Percentiles rank a stretch among this genome's conserved stretches.
Conservation (phyloP, 1,284 basidiomycete genomes). For the Ustilago curta region DNA sequence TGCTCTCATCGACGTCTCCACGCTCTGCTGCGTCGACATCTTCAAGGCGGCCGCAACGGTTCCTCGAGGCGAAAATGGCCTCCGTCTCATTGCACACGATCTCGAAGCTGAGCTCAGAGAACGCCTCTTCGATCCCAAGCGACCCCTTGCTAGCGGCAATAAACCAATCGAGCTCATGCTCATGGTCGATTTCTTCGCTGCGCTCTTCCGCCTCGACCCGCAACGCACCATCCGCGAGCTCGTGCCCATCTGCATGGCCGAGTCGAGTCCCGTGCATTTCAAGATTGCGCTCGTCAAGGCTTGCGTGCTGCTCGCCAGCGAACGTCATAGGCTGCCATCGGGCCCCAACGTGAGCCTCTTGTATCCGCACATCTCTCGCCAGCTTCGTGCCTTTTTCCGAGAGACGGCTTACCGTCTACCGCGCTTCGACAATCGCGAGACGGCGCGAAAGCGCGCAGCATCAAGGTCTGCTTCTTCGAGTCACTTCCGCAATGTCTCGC, state of each 20-base stretch:
- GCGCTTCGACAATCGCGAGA: constrained; percentile 39
- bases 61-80: constrained; percentile 74
- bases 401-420: constrained; percentile 43
- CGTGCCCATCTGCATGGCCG: constrained; percentile 55
- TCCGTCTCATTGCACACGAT: constrained; percentile 75
- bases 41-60: constrained; percentile 82
- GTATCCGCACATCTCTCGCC: constrained; percentile 53
- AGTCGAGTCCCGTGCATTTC: constrained; percentile 53
- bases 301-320: constrained; percentile 55
- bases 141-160: constrained; percentile 47
- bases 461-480: constrained; percentile 21
- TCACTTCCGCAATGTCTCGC: constrained; percentile 29
- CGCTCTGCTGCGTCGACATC: constrained; percentile 83
- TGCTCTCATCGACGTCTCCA: constrained; percentile 75
- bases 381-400: constrained; percentile 53
- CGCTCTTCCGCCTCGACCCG: constrained; percentile 65
- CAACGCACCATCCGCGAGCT: constrained; percentile 53
- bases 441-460: constrained; percentile 34
- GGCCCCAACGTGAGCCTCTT: constrained; percentile 51
- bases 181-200: constrained; percentile 64
- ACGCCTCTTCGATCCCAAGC: constrained; percentile 60
- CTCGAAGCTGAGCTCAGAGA: constrained; percentile 61
- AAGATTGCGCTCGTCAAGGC: constrained; percentile 60
- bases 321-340: constrained; percentile 53
- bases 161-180: constrained; percentile 59